Evolutionary conservation across 495 filamentous ascomycete genomes (phyloP).

Genomic region (Podospora pseudopauciseta): DNA sequence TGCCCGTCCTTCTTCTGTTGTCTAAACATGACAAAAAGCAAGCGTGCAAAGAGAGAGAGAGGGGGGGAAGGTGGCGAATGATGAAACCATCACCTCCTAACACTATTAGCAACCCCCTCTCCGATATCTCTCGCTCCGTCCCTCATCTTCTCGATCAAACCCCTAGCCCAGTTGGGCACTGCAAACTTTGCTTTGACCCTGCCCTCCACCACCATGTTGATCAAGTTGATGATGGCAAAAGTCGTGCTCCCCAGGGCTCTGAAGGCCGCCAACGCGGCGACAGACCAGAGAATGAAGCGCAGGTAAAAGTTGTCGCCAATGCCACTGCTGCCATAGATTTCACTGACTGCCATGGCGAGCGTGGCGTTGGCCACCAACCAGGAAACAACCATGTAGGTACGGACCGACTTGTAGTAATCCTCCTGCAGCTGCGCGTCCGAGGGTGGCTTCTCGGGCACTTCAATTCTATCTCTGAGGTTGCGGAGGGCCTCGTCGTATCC

Average conservation of each 20-base stretch:
- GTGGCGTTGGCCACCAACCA: slow-evolving; percentile 94
- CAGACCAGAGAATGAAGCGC: slow-evolving; percentile 87
- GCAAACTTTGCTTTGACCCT: slow-evolving; percentile 61
- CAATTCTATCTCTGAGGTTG: slow-evolving; percentile 89
- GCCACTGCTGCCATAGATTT: slow-evolving; percentile 67
- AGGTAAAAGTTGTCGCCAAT: slow-evolving; percentile 86
- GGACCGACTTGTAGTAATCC: slow-evolving; percentile 96
- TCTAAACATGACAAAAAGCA: neutral
- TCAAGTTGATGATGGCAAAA: slow-evolving; percentile 74
- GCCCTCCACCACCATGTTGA: slow-evolving; percentile 84
- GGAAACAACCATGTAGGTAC: slow-evolving; percentile 96
- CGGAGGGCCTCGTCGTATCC: slow-evolving; percentile 97
- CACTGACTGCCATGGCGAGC: slow-evolving; percentile 89
- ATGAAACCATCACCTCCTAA: slow-evolving; percentile 17
- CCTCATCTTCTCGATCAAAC: slow-evolving; percentile 35
- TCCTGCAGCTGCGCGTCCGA: slow-evolving; percentile 85
- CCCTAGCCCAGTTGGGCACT: slow-evolving; percentile 49
- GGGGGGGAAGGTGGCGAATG: neutral
- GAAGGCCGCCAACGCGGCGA: slow-evolving; percentile 81
- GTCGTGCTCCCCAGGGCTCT: slow-evolving; percentile 75
- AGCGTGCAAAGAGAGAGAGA: neutral
- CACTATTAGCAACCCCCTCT: slow-evolving; percentile 26
- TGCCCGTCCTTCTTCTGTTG: neutral
- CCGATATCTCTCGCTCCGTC: slow-evolving; percentile 31
- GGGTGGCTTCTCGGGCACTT: slow-evolving; percentile 59